Evolutionary conservation across 176 grass and related monocot species (phyloP), one percentile per base, ranked within the genome.

Genomic region (Olyra latifolia): DNA sequence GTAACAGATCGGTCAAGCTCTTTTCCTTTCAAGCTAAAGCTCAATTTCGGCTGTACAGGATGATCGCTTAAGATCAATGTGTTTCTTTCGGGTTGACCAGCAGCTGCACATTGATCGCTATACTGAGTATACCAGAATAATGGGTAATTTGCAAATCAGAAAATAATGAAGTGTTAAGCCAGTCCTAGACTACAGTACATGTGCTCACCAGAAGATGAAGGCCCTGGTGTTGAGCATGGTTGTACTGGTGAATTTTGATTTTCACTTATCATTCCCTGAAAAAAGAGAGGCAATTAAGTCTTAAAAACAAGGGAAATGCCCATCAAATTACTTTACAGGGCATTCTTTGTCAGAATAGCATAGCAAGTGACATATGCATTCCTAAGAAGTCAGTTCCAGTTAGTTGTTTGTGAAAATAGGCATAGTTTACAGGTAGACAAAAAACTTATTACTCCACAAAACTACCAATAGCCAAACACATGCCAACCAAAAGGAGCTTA

Each of bases 21-120:
- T 78, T 93, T 99, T 52, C 88, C 90, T 81, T 93, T 91, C 43
- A 93, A 93, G 44, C 64, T 79, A 75, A 98, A 98, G 54, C 80
- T 72, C 80, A 98, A 73, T 80, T 86, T 93, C 6, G 82, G 86
- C 58, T 88, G 72, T 40, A 57, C 16, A 89, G 61, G 15, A 35
- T 48, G 22, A 74, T 78, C 61, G 23, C 41, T 81, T 59, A 48
- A 71, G 2, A 41, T 84, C 10, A 60, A 30, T 43, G 49, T 41
- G 57, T 50, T 84, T 52, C 23, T 81, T 71, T 83, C 83, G 56
- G 53, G 44, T 77, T 89, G 80, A 75, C 76, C 86, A 80, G 44
- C 79, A 83, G 54, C 72, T 82, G 82, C 61, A 88, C 47, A 76
- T 81, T 56, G 55, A 84, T 81, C 65, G 68, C 49, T 69, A 22